Evolutionary conservation across 139 green algal species (phyloP), one percentile per base, ranked within the genome.

Genomic region (Tetradesmus obliquus): DNA sequence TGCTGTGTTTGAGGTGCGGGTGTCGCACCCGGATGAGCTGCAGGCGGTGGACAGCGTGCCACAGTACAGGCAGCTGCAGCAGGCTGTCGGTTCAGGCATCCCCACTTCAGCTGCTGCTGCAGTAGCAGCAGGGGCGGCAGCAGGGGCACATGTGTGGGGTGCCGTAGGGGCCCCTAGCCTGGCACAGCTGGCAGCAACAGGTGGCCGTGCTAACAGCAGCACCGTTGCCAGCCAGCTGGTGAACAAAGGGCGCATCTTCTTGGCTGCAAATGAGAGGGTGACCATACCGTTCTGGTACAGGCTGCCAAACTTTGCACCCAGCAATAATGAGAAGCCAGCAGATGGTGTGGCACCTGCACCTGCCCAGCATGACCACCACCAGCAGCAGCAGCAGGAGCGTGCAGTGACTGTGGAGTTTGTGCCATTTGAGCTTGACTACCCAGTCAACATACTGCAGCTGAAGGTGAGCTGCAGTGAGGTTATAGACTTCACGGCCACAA

Each of bases 371-470:
- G 51, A 86, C 15, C 82, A 72, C n/a, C 84, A 86, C 15, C 82
- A 72, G 57, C 84, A 88, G 84, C 84, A 79, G 85, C 62, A 82
- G 85, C 62, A 82, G 62, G 32, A 82, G 20, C 86, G 54, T 51
- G 10, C 3, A 0, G 87, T 96, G 12, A 87, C 53, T 4, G 87
- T 94, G 12, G 94, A 94, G 92, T 57, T 95, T 72, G n/a, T 94
- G 15, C 92, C 82, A 51, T 79, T 92, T 7, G 90, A 90, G 8
- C 88, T 94, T 20, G 93, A 93, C n/a, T 89, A 94, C 10, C 91
- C 93, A 1, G 90, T 95, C 54, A 83, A 88, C 10, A 86, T 96
- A n/a, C 91, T 96, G 79, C 93, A 97, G 94, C 88, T 97, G 87
- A 62, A 94, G 51, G 71, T 96, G 20, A 54, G 62, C 13, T 57